Evolutionary conservation across 257 asterid species (phyloP), one percentile per base, ranked within the genome.

Genomic region (Linderniella brevidens): DNA sequence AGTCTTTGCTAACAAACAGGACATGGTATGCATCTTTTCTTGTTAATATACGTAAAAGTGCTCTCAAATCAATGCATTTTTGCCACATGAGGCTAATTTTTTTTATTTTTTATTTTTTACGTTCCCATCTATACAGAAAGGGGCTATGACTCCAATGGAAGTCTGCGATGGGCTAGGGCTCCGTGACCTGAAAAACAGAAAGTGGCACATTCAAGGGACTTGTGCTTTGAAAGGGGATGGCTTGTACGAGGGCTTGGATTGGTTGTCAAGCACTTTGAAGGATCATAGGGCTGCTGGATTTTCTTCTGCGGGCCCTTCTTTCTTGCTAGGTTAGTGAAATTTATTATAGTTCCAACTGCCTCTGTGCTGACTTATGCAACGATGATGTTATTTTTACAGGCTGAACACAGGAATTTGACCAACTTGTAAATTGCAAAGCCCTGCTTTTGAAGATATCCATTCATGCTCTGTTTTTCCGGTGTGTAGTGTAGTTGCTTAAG

Each of bases 1-100:
- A 88, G 92, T 87, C 47, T 87, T 87, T 11, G 97, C 97, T 14
- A 87, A 87, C 74, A 87, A 87, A 64, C 97, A 87, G 64, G 97
- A 87, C 72, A 78, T 87, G 97, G 97, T 87, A 77, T 32, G 48
- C 19, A 12, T 50, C 17, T 44, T 36, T n/a, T 25, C 32, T 2
- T 25, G 6, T 25, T 25, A 25, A 25, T 6, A 25, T 6, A 25
- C 32, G 6, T 25, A 25, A 3, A 6, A 25, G 32, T 25, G 32
- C 32, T 25, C 3, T 25, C 32, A 25, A 25, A 25, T 25, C 32
- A 32, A 29, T 35, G 11, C 32, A 25, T 25, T 6, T 38, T 8
- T 38, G 43, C 13, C 1, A 1, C 8, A 38, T 38, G 9, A 43
- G 48, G n/a, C 17, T 43, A 14, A 2, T 14, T 13, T 11, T 43